Conservation (phyloP, 2,329 filamentous ascomycete genomes). For the Epichloe uncinata region DNA sequence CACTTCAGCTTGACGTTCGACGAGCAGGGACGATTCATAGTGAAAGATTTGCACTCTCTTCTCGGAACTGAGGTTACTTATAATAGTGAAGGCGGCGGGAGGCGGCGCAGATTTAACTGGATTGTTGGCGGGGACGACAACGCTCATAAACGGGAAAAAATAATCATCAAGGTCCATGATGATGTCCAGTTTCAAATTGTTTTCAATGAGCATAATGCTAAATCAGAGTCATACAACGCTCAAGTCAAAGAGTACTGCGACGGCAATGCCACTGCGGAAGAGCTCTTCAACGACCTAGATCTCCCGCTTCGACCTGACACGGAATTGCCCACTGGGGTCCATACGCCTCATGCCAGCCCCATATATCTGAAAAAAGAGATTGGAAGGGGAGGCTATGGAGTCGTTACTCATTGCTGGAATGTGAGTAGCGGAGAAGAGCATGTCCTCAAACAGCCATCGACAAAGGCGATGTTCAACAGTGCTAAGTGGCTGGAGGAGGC, state of each 20-base stretch:
- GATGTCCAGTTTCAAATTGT: conserved; percentile 6
- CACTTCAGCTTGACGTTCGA: conserved; percentile 13
- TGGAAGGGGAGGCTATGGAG: conserved; percentile 9
- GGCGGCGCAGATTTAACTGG: conserved; percentile 11
- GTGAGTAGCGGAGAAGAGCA: conserved; percentile 11
- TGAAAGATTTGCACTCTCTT: conserved; percentile 11
- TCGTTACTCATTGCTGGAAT: conserved; percentile 11
- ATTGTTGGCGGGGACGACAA: conserved; percentile 10
- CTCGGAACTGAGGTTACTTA: conserved; percentile 15
- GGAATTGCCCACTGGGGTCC: conserved; percentile 4
- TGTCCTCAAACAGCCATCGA: conserved; percentile 13
- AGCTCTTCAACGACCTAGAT: conserved; percentile 6
- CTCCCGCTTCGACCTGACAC: conserved; percentile 4
- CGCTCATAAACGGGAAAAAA: background rate
- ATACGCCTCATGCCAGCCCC: conserved; percentile 5
- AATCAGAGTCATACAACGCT: conserved; percentile 9
- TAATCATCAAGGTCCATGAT: conserved; percentile 5
- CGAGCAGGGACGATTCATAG: conserved; percentile 6
- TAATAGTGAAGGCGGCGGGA: conserved; percentile 7
- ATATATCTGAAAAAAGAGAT: conserved; percentile 8
- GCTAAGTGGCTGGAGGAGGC: background rate
- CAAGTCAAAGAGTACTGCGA: conserved; percentile 9
- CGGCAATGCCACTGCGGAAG: conserved; percentile 7
- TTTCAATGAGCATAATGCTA: conserved; percentile 2
- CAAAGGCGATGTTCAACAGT: background rate